Conservation (phyloP, 257 asterid species). For the Rubia yunnanensis region DNA sequence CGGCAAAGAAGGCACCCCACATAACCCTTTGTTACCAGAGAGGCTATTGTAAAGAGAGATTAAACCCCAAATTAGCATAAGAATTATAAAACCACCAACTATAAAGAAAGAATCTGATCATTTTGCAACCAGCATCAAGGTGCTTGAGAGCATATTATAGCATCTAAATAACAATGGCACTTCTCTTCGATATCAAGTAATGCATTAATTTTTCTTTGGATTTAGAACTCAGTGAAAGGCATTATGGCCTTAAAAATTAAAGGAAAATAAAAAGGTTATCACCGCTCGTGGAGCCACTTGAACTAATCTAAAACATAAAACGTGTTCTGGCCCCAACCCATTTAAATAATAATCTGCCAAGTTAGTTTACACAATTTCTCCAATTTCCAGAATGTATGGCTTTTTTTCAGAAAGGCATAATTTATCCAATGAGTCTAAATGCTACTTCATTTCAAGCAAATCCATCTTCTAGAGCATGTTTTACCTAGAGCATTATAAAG, state of each 20-base stretch:
- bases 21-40: slow-evolving; percentile 74
- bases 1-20: slow-evolving; percentile 82
- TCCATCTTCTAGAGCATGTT: not conserved
- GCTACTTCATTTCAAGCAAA: not conserved
- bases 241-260: not conserved
- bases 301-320: not conserved
- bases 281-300: not conserved
- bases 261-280: not conserved
- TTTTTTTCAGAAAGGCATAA: not conserved
- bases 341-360: not conserved
- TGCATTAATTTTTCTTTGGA: not conserved
- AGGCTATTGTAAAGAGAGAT: slow-evolving; percentile 40
- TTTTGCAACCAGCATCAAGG: not conserved
- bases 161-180: not conserved
- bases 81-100: not conserved
- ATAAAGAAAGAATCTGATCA: not conserved
- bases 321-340: not conserved
- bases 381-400: not conserved
- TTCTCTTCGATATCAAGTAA: not conserved
- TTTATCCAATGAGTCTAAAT: not conserved
- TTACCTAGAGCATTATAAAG: too few species aligned
- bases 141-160: not conserved
- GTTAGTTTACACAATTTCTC: not conserved
- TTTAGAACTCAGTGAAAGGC: not conserved
- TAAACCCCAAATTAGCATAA: not conserved